Conservation (phyloP, 2,329 filamentous ascomycete species). For the Beauveria medogensis region DNA sequence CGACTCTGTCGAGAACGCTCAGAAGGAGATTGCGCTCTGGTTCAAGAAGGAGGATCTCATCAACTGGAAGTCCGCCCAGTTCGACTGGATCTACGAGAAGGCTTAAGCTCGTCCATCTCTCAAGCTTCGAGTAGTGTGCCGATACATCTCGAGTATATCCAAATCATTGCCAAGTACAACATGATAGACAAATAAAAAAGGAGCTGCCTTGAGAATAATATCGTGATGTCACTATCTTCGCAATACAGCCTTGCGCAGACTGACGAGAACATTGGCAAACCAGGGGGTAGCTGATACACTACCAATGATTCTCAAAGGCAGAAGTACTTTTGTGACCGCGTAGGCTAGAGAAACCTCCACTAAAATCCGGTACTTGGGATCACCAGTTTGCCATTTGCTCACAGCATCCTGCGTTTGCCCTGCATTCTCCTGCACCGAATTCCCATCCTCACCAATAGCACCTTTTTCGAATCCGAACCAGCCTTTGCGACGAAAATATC, state of each 20-base stretch:
- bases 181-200: constrained; percentile 3
- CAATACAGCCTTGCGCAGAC: constrained; percentile 24
- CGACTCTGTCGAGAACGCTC: constrained; percentile 95
- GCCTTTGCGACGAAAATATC: constrained; percentile 68
- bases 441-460: constrained; percentile 13
- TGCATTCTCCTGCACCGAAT: neutral
- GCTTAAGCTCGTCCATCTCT: constrained; percentile 27
- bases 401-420: constrained; percentile 22
- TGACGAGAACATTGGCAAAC: constrained; percentile 66
- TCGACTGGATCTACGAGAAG: constrained; percentile 98
- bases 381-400: constrained; percentile 29
- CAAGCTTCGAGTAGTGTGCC: neutral
- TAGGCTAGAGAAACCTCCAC: constrained; percentile 79
- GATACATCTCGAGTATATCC: neutral
- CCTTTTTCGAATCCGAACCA: constrained; percentile 62
- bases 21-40: constrained; percentile 99
- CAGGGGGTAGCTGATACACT: constrained; percentile 89
- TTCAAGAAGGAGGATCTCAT: constrained; percentile 84
- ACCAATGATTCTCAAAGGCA: constrained; percentile 66
- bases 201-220: neutral
- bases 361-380: constrained; percentile 47
- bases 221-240: constrained; percentile 17
- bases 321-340: constrained; percentile 75
- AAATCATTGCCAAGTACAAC: neutral
- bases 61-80: constrained; percentile 74